Conservation (phyloP, 2,329 filamentous ascomycete genomes). For the Arachnomyces sp. region DNA sequence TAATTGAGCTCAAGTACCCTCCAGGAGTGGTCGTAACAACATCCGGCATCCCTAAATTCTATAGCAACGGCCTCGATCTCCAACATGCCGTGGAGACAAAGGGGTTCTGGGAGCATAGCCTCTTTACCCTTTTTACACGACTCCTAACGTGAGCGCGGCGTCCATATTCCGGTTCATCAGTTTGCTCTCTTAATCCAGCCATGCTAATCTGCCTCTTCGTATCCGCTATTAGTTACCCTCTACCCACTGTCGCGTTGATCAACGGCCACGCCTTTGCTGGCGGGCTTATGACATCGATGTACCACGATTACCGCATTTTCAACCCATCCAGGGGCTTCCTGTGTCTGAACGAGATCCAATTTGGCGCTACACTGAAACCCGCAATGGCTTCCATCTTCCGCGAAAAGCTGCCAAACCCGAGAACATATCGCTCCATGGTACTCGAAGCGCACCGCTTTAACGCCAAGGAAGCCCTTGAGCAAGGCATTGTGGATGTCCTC, state of each 20-base stretch:
- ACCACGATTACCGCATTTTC: constrained; percentile 76
- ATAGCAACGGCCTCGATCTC: constrained; percentile 74
- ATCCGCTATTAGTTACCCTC: constrained; percentile 63
- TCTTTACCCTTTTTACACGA: constrained; percentile 59
- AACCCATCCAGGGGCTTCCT: constrained; percentile 62
- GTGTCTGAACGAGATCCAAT: constrained; percentile 74
- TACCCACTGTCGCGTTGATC: constrained; percentile 72
- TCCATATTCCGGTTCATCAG: neutral
- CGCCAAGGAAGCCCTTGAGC: constrained; percentile 54
- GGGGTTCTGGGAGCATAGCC: constrained; percentile 51
- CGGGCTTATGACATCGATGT: constrained; percentile 72
- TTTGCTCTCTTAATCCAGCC: neutral
- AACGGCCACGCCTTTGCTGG: constrained; percentile 77
- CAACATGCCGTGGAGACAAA: constrained; percentile 53
- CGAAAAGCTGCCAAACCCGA: constrained; percentile 50
- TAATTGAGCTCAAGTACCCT: constrained; percentile 58
- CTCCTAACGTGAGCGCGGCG: constrained; percentile 46
- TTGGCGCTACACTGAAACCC: constrained; percentile 65
- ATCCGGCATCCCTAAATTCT: constrained; percentile 68
- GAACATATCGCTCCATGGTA: constrained; percentile 54
- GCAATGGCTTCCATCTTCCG: constrained; percentile 69
- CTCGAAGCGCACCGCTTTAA: constrained; percentile 65
- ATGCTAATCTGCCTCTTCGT: neutral
- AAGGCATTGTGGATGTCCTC: constrained; percentile 60
- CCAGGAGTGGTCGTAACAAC: constrained; percentile 73